Base-by-base conservation (phyloP, 2,329 filamentous ascomycete genomes). In the Exophiala sp. region DNA sequence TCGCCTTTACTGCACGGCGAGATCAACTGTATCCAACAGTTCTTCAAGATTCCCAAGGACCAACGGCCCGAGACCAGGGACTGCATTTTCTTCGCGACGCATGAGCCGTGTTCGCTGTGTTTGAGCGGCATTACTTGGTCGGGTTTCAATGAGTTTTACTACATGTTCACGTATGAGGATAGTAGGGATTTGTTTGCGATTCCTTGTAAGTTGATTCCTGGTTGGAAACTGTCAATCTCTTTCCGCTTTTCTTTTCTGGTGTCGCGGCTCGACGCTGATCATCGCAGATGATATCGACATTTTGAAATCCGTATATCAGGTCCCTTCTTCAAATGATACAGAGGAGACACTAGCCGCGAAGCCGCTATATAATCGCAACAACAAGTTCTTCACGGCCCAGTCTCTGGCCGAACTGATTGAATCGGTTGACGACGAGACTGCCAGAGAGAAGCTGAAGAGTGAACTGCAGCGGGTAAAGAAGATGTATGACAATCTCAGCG, bases 1-100 rank as follows among this genome's bases (percentile, higher is more conserved):
- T 80, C 77, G 3, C 78, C 78, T 1, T 68, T 80, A 2, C 68
- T 80, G 7, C 78, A 80, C 62, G 78, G 77, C 53, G 78, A 81
- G 57, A 78, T 80, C 63, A 77, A 79, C 63, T 80, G 77, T 68
- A 79, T 81, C 63, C 76, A 79, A 58, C 65, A 73, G 24, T 80
- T 80, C 66, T 80, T 78, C 64, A 68, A 69, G 0, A 61, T 52
- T 62, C 68, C 10, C 55, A 64, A 40, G 59, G 71, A 2, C 51
- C 62, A 29, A 58, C 68, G 73, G 1, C 72, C 73, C 0, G 63
- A 63, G 30, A 66, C 71, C 3, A 63, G 65, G 7, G 74, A 77
- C 58, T 80, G 77, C 65, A 60, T 81, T 60, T 80, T 81, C 66
- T 71, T 80, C 51, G 74, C 76, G 3, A 80, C 78, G 0, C 77